phyloP scores from a whole-genome alignment of 2,329 filamentous ascomycete species.

The Hirsutella minnesotensis region DNA sequence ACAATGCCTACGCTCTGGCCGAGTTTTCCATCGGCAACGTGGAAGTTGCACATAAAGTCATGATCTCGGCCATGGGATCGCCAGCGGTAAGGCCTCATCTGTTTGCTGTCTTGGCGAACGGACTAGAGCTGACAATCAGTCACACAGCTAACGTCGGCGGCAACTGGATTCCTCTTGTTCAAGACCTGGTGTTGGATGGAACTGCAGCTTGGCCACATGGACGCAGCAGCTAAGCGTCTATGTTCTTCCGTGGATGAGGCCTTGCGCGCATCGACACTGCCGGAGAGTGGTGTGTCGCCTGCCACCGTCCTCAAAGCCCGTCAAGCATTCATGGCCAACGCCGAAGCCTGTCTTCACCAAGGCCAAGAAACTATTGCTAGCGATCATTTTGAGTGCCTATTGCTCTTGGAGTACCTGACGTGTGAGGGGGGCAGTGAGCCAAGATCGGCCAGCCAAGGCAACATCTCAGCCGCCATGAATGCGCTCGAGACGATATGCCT shows the following conservation, averaged over 20 bases:
- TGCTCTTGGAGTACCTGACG: slow-evolving; percentile 56
- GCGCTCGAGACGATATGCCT: slow-evolving; percentile 28
- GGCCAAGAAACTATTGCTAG: slow-evolving; percentile 35
- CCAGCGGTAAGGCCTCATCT: slow-evolving; percentile 15
- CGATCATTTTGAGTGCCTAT: slow-evolving; percentile 47
- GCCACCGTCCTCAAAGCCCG: slow-evolving; percentile 39
- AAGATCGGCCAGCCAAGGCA: slow-evolving; percentile 36
- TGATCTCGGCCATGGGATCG: slow-evolving; percentile 47
- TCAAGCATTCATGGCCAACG: slow-evolving; percentile 38
- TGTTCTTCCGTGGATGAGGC: slow-evolving; percentile 24
- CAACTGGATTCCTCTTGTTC: slow-evolving; percentile 32
- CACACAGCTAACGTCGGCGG: slow-evolving; percentile 8
- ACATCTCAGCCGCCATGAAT: slow-evolving; percentile 38
- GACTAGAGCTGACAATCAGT: slow-evolving; percentile 1
- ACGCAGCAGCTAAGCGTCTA: slow-evolving; percentile 24
- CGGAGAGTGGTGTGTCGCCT: slow-evolving; percentile 12
- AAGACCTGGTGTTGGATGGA: slow-evolving; percentile 57
- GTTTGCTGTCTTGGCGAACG: neutral
- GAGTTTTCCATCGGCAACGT: slow-evolving; percentile 48
- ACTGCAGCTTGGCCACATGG: slow-evolving; percentile 29
- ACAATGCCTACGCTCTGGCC: slow-evolving; percentile 67
- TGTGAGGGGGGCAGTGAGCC: slow-evolving; percentile 28
- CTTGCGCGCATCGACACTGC: slow-evolving; percentile 6
- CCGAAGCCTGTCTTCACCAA: slow-evolving; percentile 44
- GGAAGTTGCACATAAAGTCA: slow-evolving; percentile 49